These are phyloP conservation scores for Kwoniella shivajii DNA, from an alignment of 1,284 basidiomycete genomes.

Conservation along the genomic window DNA sequence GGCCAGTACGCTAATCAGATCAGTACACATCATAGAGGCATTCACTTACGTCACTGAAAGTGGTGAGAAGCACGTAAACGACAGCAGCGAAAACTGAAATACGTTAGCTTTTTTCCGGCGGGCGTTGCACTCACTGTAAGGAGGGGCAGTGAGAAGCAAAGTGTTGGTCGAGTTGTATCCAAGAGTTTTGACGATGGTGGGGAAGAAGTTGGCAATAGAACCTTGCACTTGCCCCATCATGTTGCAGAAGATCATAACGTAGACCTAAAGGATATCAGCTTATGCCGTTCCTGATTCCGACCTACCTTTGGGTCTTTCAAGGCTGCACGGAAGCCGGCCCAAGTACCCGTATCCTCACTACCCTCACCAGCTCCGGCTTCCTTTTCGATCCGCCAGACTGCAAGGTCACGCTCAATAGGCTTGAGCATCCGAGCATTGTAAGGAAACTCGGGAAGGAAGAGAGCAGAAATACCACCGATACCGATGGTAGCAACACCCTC, in stretches of 20 bases:
- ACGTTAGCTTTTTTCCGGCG: too few relatives aligned
- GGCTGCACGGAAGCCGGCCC: constrained; percentile 21
- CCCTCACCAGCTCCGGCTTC: constrained; percentile 37
- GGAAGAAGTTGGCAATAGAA: constrained; percentile 44
- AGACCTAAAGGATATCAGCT: constrained; percentile 11
- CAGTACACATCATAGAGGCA: neutral
- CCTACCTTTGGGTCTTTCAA: constrained; percentile 36
- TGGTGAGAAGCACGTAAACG: constrained; percentile 6
- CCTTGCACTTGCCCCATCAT: constrained; percentile 28
- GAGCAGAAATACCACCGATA: constrained; percentile 22
- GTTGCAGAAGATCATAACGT: constrained; percentile 28
- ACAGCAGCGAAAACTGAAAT: constrained; percentile 26
- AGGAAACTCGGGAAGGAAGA: constrained; percentile 38
- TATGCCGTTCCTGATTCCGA: neutral
- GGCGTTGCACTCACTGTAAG: constrained; percentile 44
- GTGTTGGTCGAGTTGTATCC: constrained; percentile 46
- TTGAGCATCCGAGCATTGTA: constrained; percentile 34
- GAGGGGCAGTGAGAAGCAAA: constrained; percentile 51
- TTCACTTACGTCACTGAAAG: neutral
- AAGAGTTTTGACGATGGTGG: constrained; percentile 37
- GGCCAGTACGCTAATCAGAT: too few relatives aligned
- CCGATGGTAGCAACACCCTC: constrained; percentile 34
- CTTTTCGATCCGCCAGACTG: constrained; percentile 34
- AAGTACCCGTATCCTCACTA: constrained; percentile 22
- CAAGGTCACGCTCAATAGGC: constrained; percentile 33